Evolutionary conservation across 208 protist genomes (phyloP).

Genomic region (Balamuthia mandrillaris): DNA sequence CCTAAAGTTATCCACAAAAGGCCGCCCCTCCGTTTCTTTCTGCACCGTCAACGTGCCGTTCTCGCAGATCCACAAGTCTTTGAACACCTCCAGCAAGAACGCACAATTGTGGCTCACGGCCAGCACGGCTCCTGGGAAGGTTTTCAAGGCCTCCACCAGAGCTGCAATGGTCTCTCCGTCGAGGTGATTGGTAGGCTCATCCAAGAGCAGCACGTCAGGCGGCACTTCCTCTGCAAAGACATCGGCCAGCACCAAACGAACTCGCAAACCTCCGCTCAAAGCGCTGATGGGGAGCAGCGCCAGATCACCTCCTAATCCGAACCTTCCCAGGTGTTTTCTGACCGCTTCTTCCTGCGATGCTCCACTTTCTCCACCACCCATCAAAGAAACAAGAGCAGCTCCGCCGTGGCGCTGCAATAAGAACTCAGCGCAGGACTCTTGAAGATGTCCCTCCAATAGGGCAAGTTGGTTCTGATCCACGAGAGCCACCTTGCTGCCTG

Average conservation of each 20-base stretch:
- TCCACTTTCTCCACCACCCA: neutral
- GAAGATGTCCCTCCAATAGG: constrained; percentile 22
- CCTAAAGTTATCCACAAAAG: constrained; percentile 37
- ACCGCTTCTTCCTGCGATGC: neutral
- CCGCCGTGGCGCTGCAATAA: neutral
- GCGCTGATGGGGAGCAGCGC: constrained; percentile 51
- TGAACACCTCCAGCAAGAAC: constrained; percentile 46
- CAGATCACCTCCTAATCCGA: constrained; percentile 79
- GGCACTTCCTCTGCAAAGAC: constrained; percentile 65
- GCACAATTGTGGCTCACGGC: constrained; percentile 53
- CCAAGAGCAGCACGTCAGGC: constrained; percentile 89
- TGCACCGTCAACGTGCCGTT: neutral
- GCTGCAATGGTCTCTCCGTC: constrained; percentile 75
- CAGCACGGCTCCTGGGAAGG: constrained; percentile 54
- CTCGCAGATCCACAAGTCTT: constrained; percentile 49
- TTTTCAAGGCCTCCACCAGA: constrained; percentile 21
- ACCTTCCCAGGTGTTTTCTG: constrained; percentile 80
- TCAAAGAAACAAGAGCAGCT: too few relatives aligned
- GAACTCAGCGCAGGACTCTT: neutral
- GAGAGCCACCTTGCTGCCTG: neutral
- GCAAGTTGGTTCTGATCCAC: constrained; percentile 50
- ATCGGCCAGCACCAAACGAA: constrained; percentile 45
- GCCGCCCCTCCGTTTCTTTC: constrained; percentile 18
- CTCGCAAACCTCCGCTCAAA: constrained; percentile 74
- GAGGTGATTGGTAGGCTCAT: constrained; percentile 96